phyloP scores from a whole-genome alignment of 2,329 filamentous ascomycete genomes.

The Aureobasidium subglaciale region DNA sequence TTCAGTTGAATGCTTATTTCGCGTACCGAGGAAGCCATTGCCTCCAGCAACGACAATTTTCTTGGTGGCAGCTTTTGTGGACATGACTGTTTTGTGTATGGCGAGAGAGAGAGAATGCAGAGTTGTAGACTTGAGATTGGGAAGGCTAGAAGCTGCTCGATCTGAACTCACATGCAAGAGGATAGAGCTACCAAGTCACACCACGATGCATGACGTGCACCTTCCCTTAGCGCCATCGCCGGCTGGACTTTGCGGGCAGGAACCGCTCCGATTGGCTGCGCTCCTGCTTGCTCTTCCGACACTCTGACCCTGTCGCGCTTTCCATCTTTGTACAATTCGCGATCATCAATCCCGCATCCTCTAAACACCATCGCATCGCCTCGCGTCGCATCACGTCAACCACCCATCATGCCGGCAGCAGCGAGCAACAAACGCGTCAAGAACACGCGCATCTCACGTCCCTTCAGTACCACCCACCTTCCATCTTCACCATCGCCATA shows the following conservation, averaged over 20 bases:
- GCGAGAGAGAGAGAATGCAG: background rate
- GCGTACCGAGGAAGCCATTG: constrained; percentile 75
- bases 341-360: background rate
- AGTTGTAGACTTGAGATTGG: background rate
- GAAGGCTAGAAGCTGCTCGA: background rate
- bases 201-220: constrained; percentile 5
- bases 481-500: background rate
- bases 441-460: constrained; percentile 26
- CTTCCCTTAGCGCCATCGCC: constrained; percentile 2
- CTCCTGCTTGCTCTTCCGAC: background rate
- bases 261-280: constrained; percentile 1
- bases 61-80: constrained; percentile 53
- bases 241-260: constrained; percentile 1
- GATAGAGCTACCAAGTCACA: background rate
- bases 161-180: constrained; percentile 7
- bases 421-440: constrained; percentile 30
- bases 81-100: constrained; percentile 6
- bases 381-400: background rate
- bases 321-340: background rate
- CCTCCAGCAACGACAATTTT: constrained; percentile 86
- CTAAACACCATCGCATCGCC: background rate
- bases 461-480: constrained; percentile 23
- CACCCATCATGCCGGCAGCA: constrained; percentile 27
- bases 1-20: background rate
- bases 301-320: background rate